Evolutionary conservation across 441 rosid genomes (phyloP), one percentile per base, ranked within the genome.

Genomic region (Gossypium aridum): DNA sequence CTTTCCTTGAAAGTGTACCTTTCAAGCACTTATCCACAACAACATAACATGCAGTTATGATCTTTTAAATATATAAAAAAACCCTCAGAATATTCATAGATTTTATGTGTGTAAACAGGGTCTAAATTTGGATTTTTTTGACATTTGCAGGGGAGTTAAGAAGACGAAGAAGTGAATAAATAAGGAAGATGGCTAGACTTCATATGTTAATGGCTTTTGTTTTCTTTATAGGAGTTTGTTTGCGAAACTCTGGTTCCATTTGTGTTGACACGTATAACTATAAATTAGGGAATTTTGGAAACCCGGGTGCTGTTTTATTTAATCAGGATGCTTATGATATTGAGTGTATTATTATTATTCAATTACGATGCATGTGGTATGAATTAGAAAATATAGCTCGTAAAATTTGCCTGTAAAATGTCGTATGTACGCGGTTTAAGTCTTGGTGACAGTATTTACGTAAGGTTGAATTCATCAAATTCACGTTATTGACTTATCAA

Each of bases 151-250:
- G 78, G 85, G 75, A 54, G 78, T 75, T 28, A 85, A 83, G 87
- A 87, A 87, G 72, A 12, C 79, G 3, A 87, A 82, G 87, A 85
- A 87, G 84, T 87, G 84, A 87, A 45, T 2, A 6, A 8, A 34
- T 4, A 19, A 54, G 17, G 61, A 37, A 26, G 28, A 8, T 6
- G 2, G 19, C 1, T 2, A 0, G 7, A 49, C 19, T 31, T 22
- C 0, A 5, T 25, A 49, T 14, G 63, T 74, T 56, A 55, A 23
- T 74, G 75, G n/a, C 55, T 56, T 69, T 73, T 64, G 55, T 83
- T 81, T 63, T 72, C 45, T 23, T 20, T 26, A 47, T 62, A 65
- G 80, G 71, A 74, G 75, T 60, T 79, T 60, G 71, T 76, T 61
- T 59, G 49, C 60, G 2, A 56, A 60, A 54, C 62, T 54, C 70